Conservation (phyloP, 352 stramenopile species). For the Phytopythium delawarense region DNA sequence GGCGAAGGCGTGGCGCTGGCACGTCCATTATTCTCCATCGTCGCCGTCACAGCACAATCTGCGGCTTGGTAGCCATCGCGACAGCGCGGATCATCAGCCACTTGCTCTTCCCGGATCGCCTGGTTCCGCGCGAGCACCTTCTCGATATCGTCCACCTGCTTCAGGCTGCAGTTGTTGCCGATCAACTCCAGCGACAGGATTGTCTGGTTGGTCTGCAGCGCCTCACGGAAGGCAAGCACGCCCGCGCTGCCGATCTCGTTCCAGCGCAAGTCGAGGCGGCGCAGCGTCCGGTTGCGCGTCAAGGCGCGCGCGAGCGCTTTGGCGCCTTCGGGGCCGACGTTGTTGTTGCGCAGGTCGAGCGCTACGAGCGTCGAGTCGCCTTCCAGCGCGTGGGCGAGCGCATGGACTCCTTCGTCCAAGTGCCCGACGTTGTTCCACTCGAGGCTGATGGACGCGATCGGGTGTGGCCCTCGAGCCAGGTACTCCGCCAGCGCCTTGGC, state of each 20-base stretch:
- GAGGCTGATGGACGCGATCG: slow-evolving; percentile 54
- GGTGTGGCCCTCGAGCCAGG: slow-evolving; percentile 39
- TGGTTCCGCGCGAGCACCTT: slow-evolving; percentile 53
- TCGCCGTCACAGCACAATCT: not conserved
- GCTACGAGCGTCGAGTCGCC: slow-evolving; percentile 56
- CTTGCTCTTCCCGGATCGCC: slow-evolving; percentile 27
- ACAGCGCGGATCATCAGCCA: not conserved
- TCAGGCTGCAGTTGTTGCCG: slow-evolving; percentile 76
- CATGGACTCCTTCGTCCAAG: slow-evolving; percentile 63
- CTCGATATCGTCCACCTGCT: slow-evolving; percentile 65
- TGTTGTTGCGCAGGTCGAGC: slow-evolving; percentile 86
- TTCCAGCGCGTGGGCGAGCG: slow-evolving; percentile 54
- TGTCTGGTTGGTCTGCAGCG: slow-evolving; percentile 66
- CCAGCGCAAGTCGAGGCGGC: slow-evolving; percentile 75
- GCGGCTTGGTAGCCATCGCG: not conserved
- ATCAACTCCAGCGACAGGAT: slow-evolving; percentile 59
- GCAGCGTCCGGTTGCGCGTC: slow-evolving; percentile 53
- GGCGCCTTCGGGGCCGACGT: slow-evolving; percentile 67
- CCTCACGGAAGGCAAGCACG: slow-evolving; percentile 62
- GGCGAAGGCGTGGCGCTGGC: not conserved
- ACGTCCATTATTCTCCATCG: not conserved
- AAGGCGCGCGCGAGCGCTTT: slow-evolving; percentile 56
- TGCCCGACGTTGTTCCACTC: slow-evolving; percentile 87
- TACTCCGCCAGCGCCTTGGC: slow-evolving; percentile 47
- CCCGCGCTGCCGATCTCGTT: slow-evolving; percentile 79